Conservation (phyloP, 2,329 filamentous ascomycete genomes). For the Lizonia empirigonia region DNA sequence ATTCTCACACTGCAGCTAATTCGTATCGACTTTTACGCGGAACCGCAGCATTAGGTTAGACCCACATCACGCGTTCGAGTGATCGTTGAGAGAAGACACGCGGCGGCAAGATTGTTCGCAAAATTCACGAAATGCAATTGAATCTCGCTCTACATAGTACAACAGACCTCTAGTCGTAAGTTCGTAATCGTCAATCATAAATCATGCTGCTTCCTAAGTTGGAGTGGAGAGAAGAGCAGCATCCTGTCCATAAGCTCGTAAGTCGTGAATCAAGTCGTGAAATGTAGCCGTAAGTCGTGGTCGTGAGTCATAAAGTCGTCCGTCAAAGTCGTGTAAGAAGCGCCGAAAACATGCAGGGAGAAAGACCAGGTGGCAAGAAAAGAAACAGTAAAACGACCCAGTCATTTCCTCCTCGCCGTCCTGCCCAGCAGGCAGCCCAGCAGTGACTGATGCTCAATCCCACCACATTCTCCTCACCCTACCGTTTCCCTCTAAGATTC, state of each 20-base stretch:
- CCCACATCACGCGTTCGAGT: no score
- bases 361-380: no score
- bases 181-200: constrained; percentile 24
- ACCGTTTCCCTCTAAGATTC: constrained; percentile 45
- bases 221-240: not conserved
- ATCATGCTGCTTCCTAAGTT: constrained; percentile 17
- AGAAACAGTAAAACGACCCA: no score
- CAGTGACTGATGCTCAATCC: no score
- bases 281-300: no score
- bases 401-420: not conserved
- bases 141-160: constrained; percentile 25
- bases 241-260: no score
- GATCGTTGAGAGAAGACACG: not conserved
- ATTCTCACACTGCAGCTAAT: constrained; percentile 16
- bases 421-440: no score
- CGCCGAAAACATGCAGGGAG: constrained; percentile 4
- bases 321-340: not conserved
- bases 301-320: constrained; percentile 1
- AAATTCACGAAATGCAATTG: constrained; percentile 9
- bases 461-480: constrained; percentile 43
- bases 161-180: constrained; percentile 13
- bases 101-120: not conserved
- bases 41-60: not conserved
- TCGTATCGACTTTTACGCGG: not conserved
- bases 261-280: no score